phyloP scores from a whole-genome alignment of 1,284 basidiomycete species.

The Inonotus hispidus region DNA sequence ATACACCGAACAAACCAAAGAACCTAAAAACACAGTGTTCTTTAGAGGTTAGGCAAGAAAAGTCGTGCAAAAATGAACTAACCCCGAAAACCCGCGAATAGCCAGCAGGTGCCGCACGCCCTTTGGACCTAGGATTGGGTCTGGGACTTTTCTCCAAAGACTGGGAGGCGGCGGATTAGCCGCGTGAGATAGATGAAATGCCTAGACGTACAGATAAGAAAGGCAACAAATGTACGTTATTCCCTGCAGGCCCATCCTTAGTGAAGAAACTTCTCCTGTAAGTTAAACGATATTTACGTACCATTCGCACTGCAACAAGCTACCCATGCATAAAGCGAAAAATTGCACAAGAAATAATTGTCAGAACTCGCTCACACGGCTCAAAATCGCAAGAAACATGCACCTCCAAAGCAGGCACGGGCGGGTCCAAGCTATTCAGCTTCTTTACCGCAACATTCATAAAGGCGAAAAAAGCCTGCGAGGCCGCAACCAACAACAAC shows the following conservation, averaged over 20 bases:
- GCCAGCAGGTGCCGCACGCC: constrained; percentile 13
- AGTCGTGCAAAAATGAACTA: background rate
- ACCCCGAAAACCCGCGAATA: constrained; percentile 17
- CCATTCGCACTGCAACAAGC: constrained; percentile 47
- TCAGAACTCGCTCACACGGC: background rate
- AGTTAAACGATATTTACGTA: constrained; percentile 18
- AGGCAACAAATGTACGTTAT: constrained; percentile 36
- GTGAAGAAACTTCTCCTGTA: background rate
- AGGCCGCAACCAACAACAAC: constrained; percentile 50
- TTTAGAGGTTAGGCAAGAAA: background rate
- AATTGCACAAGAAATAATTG: background rate
- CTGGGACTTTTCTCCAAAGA: constrained; percentile 8
- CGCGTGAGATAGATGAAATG: background rate
- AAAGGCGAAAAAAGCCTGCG: constrained; percentile 57
- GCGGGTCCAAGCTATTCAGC: constrained; percentile 51
- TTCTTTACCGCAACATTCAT: constrained; percentile 61
- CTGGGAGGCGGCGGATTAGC: constrained; percentile 12
- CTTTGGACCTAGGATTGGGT: constrained; percentile 16
- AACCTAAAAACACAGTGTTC: constrained; percentile 36
- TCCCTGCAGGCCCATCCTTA: constrained; percentile 22
- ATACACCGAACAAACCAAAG: constrained; percentile 59
- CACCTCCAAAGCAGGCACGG: constrained; percentile 54
- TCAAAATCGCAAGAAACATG: constrained; percentile 14
- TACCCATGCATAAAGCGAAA: constrained; percentile 19
- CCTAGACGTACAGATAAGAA: constrained; percentile 33